These are phyloP conservation scores for Blastobotrys malaysiensis DNA, from an alignment of 1,139 yeast genomes.

Conservation along the genomic window DNA sequence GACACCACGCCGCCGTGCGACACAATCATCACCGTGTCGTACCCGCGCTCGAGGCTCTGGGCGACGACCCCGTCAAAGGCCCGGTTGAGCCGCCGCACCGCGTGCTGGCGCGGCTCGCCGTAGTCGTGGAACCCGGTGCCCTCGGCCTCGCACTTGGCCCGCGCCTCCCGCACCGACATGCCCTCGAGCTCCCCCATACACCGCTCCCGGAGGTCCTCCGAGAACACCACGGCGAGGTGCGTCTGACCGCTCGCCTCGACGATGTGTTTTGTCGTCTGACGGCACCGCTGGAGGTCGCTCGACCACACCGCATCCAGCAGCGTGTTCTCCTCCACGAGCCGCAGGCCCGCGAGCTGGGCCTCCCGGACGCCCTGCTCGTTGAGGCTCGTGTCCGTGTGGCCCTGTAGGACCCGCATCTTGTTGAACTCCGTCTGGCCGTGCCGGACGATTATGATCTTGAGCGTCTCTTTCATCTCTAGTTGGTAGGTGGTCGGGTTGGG, in stretches of 20 bases:
- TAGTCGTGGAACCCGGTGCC: conserved; percentile 44
- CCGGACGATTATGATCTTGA: conserved; percentile 60
- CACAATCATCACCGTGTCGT: conserved; percentile 54
- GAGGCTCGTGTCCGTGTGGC: conserved; percentile 43
- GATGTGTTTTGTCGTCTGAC: conserved; percentile 26
- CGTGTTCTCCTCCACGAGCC: conserved; percentile 14
- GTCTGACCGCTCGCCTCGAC: conserved; percentile 10
- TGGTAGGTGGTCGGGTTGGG: not conserved
- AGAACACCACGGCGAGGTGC: conserved; percentile 18
- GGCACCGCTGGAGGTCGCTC: conserved; percentile 32
- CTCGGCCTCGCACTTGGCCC: conserved; percentile 44
- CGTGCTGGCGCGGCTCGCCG: conserved; percentile 50
- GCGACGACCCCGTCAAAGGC: conserved; percentile 46
- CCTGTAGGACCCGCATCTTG: conserved; percentile 61
- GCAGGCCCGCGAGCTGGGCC: conserved; percentile 23
- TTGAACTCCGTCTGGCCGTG: conserved; percentile 82
- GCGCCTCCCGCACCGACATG: conserved; percentile 63
- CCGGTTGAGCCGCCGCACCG: conserved; percentile 45
- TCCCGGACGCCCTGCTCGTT: conserved; percentile 24
- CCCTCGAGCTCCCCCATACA: conserved; percentile 80
- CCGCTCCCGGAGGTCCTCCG: conserved; percentile 60
- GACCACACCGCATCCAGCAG: conserved; percentile 28
- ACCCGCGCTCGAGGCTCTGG: conserved; percentile 33
- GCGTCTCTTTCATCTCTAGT: conserved; percentile 10
- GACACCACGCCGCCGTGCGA: conserved; percentile 88